Base-by-base conservation (phyloP, 1,284 basidiomycete species). In the Sanghuangporus baumii region DNA sequence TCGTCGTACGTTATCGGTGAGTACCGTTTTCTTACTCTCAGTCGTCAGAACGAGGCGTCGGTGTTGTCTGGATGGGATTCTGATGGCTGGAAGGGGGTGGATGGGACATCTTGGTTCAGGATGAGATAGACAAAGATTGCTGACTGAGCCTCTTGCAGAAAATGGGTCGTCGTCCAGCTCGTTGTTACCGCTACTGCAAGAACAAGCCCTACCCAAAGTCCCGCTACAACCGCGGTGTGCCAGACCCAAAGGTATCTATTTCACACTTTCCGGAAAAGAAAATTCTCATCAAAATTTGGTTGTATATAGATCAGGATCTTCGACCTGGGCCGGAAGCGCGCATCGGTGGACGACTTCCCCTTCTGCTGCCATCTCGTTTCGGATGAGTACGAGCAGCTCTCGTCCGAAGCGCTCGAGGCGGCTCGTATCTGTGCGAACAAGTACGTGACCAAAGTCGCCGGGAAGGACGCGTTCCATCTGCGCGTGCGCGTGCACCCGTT, bases 361-460 rank as follows among this genome's bases (percentile, higher is more conserved):
- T 96, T 89, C 87, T 96, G 93, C 78, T 89, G 86, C 75, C 95
- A 97, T 79, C 84, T 98, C 66, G 96, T 98, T 67, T 98, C 95
- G 63, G 95, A 98, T 74, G 96, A 98, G 80, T 97, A 98, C 78
- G 96, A 99, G 78, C 96, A 99, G 75, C 85, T 98, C 63, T 96
- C 94, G 40, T 91, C 88, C 55, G 96, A 98, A 78, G 96, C 96
- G 59, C 89, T 98, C 65, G 96, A 99, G 81, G 96, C 96, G 51
- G 96, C 96, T 63, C 96, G 96, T 81, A 99, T 99, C 71, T 98
- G 96, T 75, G 94, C 94, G 78, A 98, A 98, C 93, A 98, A 98
- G 82, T 98, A 98, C 79, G 91, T 98, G 70, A 96, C 94, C 74
- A 98, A 98, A 88, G 95, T 92, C 26, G 88, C 93, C 59, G 96